Percentiles rank a stretch among this genome's conserved stretches.
Conservation (phyloP, 2,329 filamentous ascomycete genomes). For the Lachnellula suecica region DNA sequence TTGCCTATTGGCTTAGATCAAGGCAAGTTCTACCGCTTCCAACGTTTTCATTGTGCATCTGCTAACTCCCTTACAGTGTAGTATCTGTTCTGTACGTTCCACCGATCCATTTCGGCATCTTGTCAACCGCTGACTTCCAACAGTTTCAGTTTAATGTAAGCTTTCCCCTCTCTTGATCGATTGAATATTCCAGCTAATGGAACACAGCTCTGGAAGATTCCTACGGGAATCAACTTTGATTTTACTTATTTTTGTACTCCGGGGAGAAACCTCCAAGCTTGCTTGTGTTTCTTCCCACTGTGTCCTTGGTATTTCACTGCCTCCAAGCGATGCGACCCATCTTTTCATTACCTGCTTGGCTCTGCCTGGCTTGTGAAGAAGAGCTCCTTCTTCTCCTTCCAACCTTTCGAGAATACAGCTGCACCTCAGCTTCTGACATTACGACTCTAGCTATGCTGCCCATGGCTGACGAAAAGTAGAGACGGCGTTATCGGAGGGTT, state of each 20-base stretch:
- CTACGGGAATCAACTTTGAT: slow-evolving; percentile 72
- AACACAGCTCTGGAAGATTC: slow-evolving; percentile 83
- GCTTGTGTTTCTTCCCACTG: slow-evolving; percentile 64
- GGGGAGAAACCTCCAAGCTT: slow-evolving; percentile 66
- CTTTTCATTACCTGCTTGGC: no score
- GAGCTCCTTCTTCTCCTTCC: slow-evolving; percentile 28
- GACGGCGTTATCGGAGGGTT: no score
- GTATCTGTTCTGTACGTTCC: slow-evolving; percentile 52
- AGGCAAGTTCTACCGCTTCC: slow-evolving; percentile 35
- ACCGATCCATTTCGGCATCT: neutral
- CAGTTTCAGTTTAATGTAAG: slow-evolving; percentile 98
- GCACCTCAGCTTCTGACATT: no score
- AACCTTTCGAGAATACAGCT: neutral
- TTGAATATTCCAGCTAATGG: no score
- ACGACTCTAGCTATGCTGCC: no score
- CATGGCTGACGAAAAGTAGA: no score
- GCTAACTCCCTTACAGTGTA: slow-evolving; percentile 58
- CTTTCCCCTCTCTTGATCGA: no score
- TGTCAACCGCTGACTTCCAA: slow-evolving; percentile 65
- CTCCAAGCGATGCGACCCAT: slow-evolving; percentile 66
- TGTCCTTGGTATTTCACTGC: slow-evolving; percentile 78
- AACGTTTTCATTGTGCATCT: no score
- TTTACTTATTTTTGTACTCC: slow-evolving; percentile 75
- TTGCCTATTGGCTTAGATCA: slow-evolving; percentile 58
- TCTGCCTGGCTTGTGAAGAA: slow-evolving; percentile 58